phyloP scores from a whole-genome alignment of 116 monocot species.

The Posidonia oceanica region DNA sequence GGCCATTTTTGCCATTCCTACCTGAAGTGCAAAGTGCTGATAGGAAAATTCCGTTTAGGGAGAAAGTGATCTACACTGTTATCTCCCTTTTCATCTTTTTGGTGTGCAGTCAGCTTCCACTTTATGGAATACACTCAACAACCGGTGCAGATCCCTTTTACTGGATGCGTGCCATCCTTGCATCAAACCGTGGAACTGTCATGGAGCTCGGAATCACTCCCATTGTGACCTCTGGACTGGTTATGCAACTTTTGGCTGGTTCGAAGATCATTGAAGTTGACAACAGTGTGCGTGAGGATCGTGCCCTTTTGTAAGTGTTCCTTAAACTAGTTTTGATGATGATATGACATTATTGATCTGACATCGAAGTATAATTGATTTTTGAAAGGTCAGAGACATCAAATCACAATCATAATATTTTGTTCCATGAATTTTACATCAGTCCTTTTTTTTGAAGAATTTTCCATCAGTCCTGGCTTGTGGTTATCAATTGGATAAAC shows the following conservation, averaged over 20 bases:
- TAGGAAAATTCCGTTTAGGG: slow-evolving; percentile 41
- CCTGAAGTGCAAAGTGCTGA: slow-evolving; percentile 46
- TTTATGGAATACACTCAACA: slow-evolving; percentile 55
- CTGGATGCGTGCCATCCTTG: slow-evolving; percentile 58
- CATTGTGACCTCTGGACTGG: slow-evolving; percentile 47
- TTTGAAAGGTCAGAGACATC: no score
- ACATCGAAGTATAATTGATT: no score
- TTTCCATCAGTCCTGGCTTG: no score
- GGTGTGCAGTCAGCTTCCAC: slow-evolving; percentile 50
- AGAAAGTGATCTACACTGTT: slow-evolving; percentile 46
- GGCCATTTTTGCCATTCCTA: slow-evolving; percentile 41
- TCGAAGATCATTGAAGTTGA: slow-evolving; percentile 62
- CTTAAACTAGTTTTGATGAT: not conserved
- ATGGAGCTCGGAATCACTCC: slow-evolving; percentile 56
- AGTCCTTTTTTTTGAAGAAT: no score
- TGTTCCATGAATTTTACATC: no score
- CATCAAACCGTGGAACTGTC: slow-evolving; percentile 43
- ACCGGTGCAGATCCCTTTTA: slow-evolving; percentile 59
- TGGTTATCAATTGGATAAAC: no score
- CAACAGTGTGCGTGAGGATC: slow-evolving; percentile 53
- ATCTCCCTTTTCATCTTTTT: slow-evolving; percentile 48
- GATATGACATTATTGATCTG: no score
- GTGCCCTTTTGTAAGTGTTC: slow-evolving; percentile 45
- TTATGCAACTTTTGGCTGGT: slow-evolving; percentile 45
- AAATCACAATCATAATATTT: no score